Percentiles rank a stretch among this genome's conserved stretches.
phyloP scores from a whole-genome alignment of 2,329 filamentous ascomycete species.

The Clonostachys chloroleuca region DNA sequence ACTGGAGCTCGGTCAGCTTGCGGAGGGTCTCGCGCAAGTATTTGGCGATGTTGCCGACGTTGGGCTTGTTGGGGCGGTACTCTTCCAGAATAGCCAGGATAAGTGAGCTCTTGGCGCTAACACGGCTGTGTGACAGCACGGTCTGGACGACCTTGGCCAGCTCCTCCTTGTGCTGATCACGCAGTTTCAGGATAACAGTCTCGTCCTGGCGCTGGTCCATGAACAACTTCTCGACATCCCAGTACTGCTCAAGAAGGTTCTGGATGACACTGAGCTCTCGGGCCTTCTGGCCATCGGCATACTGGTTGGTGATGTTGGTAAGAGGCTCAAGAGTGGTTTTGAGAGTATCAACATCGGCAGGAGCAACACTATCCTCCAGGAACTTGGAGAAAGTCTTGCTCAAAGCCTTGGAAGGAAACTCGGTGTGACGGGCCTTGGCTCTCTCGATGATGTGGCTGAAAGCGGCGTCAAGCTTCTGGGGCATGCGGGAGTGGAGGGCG shows the following conservation, averaged over 20 bases:
- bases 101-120: conserved; percentile 90
- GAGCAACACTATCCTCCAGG: conserved; percentile 76
- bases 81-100: conserved; percentile 87
- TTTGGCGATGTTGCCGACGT: conserved; percentile 82
- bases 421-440: conserved; percentile 68
- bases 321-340: conserved; percentile 72
- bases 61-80: conserved; percentile 92
- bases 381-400: conserved; percentile 83
- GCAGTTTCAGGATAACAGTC: conserved; percentile 86
- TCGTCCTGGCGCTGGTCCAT: conserved; percentile 86
- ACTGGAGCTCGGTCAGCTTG: conserved; percentile 78
- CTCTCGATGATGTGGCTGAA: conserved; percentile 85
- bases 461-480: conserved; percentile 80
- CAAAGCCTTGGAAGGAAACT: conserved; percentile 90
- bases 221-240: conserved; percentile 81
- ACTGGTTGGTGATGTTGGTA: conserved; percentile 71
- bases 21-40: conserved; percentile 79
- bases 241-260: conserved; percentile 76
- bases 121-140: conserved; percentile 89
- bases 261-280: conserved; percentile 85
- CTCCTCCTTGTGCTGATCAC: conserved; percentile 95
- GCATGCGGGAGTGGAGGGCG: conserved; percentile 95
- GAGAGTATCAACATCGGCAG: conserved; percentile 69
- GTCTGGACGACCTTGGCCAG: conserved; percentile 79
- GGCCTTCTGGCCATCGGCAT: conserved; percentile 82